Evolutionary conservation across 352 stramenopile genomes (phyloP).

Genomic region (Globisporangium nagaii): DNA sequence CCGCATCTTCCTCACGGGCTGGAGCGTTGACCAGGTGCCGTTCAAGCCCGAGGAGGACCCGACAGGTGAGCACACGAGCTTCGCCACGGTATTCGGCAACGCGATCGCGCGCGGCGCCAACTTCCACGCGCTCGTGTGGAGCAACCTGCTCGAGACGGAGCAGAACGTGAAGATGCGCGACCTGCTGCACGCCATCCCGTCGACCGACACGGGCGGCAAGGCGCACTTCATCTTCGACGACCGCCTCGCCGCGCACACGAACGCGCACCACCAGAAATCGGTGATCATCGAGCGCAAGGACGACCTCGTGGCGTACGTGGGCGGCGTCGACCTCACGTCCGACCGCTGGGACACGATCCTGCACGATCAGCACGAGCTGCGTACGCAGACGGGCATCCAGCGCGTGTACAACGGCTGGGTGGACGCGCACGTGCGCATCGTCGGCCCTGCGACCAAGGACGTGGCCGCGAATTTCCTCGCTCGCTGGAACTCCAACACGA

Average conservation of each 20-base stretch:
- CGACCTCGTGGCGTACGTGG: constrained; percentile 31
- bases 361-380: constrained; percentile 37
- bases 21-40: constrained; percentile 55
- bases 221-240: constrained; percentile 45
- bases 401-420: constrained; percentile 43
- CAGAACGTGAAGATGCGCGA: constrained; percentile 58
- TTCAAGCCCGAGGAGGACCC: constrained; percentile 34
- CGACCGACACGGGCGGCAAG: constrained; percentile 13
- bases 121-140: constrained; percentile 55
- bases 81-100: constrained; percentile 26
- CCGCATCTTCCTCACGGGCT: constrained; percentile 50
- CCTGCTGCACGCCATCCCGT: constrained; percentile 32
- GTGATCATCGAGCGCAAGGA: constrained; percentile 16
- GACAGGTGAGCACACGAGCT: constrained; percentile 23
- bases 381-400: constrained; percentile 19
- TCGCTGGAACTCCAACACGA: constrained; percentile 40
- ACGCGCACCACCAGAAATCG: constrained; percentile 50
- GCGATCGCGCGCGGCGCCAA: constrained; percentile 31
- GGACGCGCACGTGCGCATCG: constrained; percentile 35
- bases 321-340: constrained; percentile 40
- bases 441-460: constrained; percentile 37
- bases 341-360: constrained; percentile 54
- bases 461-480: constrained; percentile 42
- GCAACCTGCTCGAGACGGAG: constrained; percentile 46
- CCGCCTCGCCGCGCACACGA: constrained; percentile 17